phyloP scores from a whole-genome alignment of 805 yeast genomes.

The Candida easanensis region DNA sequence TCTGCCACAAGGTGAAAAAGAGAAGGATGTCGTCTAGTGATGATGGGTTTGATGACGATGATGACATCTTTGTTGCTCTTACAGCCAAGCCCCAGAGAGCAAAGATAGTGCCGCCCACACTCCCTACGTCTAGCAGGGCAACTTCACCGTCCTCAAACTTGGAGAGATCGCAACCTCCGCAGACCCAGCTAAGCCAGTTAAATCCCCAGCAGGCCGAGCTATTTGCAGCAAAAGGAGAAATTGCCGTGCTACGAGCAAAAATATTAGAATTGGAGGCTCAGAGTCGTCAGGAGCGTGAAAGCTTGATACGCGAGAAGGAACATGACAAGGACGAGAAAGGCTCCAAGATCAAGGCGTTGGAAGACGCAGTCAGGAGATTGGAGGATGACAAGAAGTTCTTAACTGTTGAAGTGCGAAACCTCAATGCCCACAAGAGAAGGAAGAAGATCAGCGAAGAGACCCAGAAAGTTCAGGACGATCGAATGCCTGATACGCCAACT shows the following conservation, averaged over 20 bases:
- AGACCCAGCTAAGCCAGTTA: too few relatives aligned
- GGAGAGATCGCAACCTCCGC: slow-evolving; percentile 12
- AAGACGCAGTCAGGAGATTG: slow-evolving; percentile 39
- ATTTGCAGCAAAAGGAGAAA: slow-evolving; percentile 72
- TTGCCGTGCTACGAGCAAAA: slow-evolving; percentile 71
- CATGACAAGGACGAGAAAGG: slow-evolving; percentile 26
- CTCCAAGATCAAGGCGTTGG: slow-evolving; percentile 38
- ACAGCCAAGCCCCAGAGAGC: slow-evolving; percentile 36
- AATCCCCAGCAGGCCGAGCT: slow-evolving; percentile 35
- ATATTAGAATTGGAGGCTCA: slow-evolving; percentile 35
- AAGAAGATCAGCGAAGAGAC: slow-evolving; percentile 10
- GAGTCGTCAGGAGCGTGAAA: slow-evolving; percentile 49
- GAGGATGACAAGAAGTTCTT: slow-evolving; percentile 58
- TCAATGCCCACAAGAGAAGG: slow-evolving; percentile 20
- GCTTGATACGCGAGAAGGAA: slow-evolving; percentile 29
- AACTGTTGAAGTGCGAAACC: slow-evolving; percentile 42
- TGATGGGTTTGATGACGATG: slow-evolving; percentile 40
- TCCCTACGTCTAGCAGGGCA: neutral
- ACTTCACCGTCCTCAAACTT: neutral
- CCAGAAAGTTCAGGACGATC: slow-evolving; percentile 5
- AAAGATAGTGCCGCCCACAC: neutral
- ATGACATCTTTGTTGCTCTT: slow-evolving; percentile 45
- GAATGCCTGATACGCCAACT: neutral
- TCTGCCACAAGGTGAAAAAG: neutral
- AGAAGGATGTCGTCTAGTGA: slow-evolving; percentile 5